Evolutionary conservation across 2,329 filamentous ascomycete genomes (phyloP), one percentile per base, ranked within the genome.

Genomic region (Venturia asperata): DNA sequence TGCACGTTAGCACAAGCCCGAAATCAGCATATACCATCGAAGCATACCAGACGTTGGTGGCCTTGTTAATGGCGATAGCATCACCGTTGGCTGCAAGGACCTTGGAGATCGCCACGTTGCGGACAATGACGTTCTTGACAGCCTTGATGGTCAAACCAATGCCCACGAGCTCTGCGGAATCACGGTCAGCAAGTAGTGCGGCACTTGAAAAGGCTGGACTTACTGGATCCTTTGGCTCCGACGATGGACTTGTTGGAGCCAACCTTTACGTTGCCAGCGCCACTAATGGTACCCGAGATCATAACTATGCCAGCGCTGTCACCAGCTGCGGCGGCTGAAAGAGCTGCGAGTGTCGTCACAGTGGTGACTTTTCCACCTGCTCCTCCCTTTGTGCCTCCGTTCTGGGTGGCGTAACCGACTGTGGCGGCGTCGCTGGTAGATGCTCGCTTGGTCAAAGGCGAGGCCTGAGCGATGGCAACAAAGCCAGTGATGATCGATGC

Each of bases 41-140:
- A 85, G 62, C 87, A 77, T 87, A 41, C 39, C 87, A 89, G 41
- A 86, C 77, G 64, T 82, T 81, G 5, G 71, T 77, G 0, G 77
- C 75, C 2, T 71, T 70, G 67, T 84, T 77, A 2, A 84, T 75
- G 2, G 78, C 78, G 64, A 86, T 77, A 49, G 81, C 78, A 71
- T 86, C 83, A 45, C 81, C 81, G 41, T 77, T 74, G 10, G 76
- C 73, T 5, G 77, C 75, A 13, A 76, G 74, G 1, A 84, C 80
- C 66, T 82, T 80, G 67, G 76, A 71, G 67, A 83, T 78, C 68
- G 80, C 80, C 42, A 86, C 71, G 74, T 86, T 85, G 58, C 80
- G 81, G 61, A 85, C 71, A 65, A 85, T 84, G 62, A 85, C 82
- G 68, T 86, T 85, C 66, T 71, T 77, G 24, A 73, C 75, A 55